Evolutionary conservation across 2,329 filamentous ascomycete genomes (phyloP).

Genomic region (Parasarocladium wereldwijsianum): DNA sequence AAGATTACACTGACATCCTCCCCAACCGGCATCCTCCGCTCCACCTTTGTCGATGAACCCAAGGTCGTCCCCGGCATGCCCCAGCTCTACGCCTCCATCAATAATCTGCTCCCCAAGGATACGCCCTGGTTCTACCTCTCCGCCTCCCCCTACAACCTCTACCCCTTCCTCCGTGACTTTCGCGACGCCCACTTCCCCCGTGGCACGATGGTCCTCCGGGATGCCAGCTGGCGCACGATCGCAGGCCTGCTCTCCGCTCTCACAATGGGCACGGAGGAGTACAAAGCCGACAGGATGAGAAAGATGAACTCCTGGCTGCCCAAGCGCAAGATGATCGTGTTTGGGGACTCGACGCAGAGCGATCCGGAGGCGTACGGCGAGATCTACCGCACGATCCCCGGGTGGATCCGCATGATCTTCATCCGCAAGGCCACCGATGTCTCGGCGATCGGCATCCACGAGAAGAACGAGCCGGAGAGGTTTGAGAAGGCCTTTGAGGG

Average conservation of each 20-base stretch:
- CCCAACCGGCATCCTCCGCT: conserved; percentile 63
- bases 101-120: conserved; percentile 32
- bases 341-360: conserved; percentile 83
- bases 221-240: conserved; percentile 75
- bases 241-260: conserved; percentile 65
- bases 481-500: conserved; percentile 75
- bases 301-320: conserved; percentile 73
- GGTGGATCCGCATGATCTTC: conserved; percentile 71
- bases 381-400: conserved; percentile 50
- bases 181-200: conserved; percentile 54
- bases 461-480: conserved; percentile 57
- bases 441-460: conserved; percentile 50
- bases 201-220: conserved; percentile 72
- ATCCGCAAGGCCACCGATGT: conserved; percentile 75
- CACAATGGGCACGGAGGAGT: conserved; percentile 67
- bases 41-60: conserved; percentile 69
- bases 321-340: conserved; percentile 60
- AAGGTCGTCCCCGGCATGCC: conserved; percentile 68
- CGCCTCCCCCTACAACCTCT: conserved; percentile 87
- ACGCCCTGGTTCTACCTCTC: conserved; percentile 88
- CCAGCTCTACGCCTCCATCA: conserved; percentile 58
- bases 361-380: conserved; percentile 86
- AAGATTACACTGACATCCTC: conserved; percentile 77
- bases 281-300: conserved; percentile 69
- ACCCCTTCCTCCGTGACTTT: conserved; percentile 71